Evolutionary conservation across 805 yeast species (phyloP), one percentile per base, ranked within the genome.

Genomic region (Candida yuanshanica): DNA sequence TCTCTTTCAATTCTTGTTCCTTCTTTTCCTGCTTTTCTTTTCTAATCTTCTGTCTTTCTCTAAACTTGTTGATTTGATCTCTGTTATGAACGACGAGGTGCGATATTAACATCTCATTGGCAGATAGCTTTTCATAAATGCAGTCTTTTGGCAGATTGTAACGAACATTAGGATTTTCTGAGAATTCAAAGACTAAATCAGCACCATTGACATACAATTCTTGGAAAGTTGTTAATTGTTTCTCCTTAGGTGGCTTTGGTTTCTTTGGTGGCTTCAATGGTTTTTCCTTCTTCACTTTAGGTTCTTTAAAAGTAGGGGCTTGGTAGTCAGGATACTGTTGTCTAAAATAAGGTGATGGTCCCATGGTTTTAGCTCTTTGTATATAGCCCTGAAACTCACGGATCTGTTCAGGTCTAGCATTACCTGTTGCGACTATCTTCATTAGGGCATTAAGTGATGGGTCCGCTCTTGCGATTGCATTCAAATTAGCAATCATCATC

Each of bases 361-460:
- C 87, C 89, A 83, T 81, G 22, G 73, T 77, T 46, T 83, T 73
- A 0, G 97, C 97, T 41, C 79, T 69, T 44, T 77, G 80, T 42
- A 91, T 88, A 52, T 84, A 85, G 17, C 74, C 79, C 59, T 90
- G 95, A 59, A 91, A 91, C 35, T 77, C 79, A 20, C 75, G 66
- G 14, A 91, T 83, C 58, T 88, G 91, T 7, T 73, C 79, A 5
- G 77, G 74, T 1, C 79, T 60, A 0, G 96, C 96, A 20, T 69
- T 71, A 5, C 95, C 95, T 42, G 82, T 74, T 0, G 98, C 97
- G 2, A 91, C 96, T 5, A 72, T 74, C 47, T 81, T 79, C 96
- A 91, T 89, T 39, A 91, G 64, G 1, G 72, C 63, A 48, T 79
- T 83, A 37, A 91, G 62, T 5, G 79, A 71, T 0, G 77, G 70